Percentiles rank a stretch among this genome's conserved stretches.
Evolutionary conservation across 2,329 filamentous ascomycete species (phyloP).

Genomic region (Penicillium sp.): DNA sequence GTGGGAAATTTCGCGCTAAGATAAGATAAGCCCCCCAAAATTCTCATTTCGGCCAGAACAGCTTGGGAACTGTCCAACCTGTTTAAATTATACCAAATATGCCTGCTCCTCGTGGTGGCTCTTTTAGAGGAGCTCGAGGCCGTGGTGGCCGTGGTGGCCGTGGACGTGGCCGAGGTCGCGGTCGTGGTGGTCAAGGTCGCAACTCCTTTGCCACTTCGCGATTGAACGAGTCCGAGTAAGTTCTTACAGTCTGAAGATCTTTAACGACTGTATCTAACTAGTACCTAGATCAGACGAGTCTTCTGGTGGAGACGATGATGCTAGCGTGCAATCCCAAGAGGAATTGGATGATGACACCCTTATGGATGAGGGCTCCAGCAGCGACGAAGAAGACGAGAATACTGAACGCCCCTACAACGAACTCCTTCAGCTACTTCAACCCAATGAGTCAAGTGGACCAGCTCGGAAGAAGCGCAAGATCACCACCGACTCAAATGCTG

Average conservation of each 20-base stretch:
- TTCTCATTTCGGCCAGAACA: conserved; percentile 9
- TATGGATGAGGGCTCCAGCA: conserved; percentile 37
- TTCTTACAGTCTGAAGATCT: neutral
- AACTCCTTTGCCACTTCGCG: conserved; percentile 37
- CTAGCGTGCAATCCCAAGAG: conserved; percentile 46
- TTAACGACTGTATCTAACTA: conserved; percentile 12
- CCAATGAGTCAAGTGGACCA: conserved; percentile 43
- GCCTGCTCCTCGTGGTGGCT: conserved; percentile 28
- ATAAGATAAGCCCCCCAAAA: conserved; percentile 32
- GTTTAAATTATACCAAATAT: conserved; percentile 18
- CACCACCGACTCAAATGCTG: conserved; percentile 29
- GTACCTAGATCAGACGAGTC: conserved; percentile 28
- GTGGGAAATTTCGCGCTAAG: conserved; percentile 50
- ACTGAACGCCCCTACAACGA: conserved; percentile 52
- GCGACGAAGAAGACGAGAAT: conserved; percentile 44
- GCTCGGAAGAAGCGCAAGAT: conserved; percentile 55
- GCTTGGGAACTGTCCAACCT: neutral
- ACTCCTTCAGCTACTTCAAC: conserved; percentile 55
- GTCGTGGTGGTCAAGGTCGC: conserved; percentile 1
- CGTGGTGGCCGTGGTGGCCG: conserved; percentile 62
- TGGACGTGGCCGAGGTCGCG: conserved; percentile 62
- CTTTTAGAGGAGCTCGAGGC: conserved; percentile 22
- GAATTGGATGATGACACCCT: conserved; percentile 39
- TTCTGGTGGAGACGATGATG: conserved; percentile 28
- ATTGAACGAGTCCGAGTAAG: conserved; percentile 40